Base-by-base conservation (phyloP, 768 basidiomycete genomes). In the Hebeloma cylindrosporum region DNA sequence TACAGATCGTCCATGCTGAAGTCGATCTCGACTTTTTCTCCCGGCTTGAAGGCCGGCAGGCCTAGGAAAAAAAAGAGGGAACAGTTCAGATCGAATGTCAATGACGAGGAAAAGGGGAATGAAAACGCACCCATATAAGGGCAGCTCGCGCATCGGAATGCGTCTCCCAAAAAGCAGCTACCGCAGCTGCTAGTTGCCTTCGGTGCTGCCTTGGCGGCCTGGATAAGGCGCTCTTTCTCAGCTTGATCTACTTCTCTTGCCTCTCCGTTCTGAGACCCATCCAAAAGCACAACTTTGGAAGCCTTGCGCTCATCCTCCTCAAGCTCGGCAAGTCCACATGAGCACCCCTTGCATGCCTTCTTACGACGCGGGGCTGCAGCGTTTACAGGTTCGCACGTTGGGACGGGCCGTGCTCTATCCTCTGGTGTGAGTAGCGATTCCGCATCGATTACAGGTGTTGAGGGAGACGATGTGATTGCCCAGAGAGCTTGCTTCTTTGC, bases 131-230 rank as follows among this genome's bases (percentile, higher is more conserved):
- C 95, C 33, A 91, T 73, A 68, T 97, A 99, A 21, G 96, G 96
- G 65, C 96, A 99, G 41, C 92, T 82, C 17, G 85, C 86, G 67
- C 96, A 99, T 60, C 96, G 75, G 71, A 99, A 99, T 2, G 96
- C 96, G 67, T 99, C 96, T 7, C 96, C 96, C 27, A 98, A 71
- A 73, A 91, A 98, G 73, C 96, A 99, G 70, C 77, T 97, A 11
- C 94, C 95, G 71, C 96, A 98, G 60, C 91, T 93, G 62, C 93
- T 95, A 43, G 93, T 97, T 27, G 89, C 92, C 70, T 91, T 90
- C 9, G 84, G 82, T 10, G 90, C 80, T 16, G 78, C 77, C 58
- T 75, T 79, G 1, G 85, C 87, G 7, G 88, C 88, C 30, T 69
- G 65, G 2, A 80, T 57, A 59, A 89, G 63, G 53, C 80, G 77